Evolutionary conservation across 2,329 filamentous ascomycete genomes (phyloP).

Genomic region (Periconia macrospinosa): DNA sequence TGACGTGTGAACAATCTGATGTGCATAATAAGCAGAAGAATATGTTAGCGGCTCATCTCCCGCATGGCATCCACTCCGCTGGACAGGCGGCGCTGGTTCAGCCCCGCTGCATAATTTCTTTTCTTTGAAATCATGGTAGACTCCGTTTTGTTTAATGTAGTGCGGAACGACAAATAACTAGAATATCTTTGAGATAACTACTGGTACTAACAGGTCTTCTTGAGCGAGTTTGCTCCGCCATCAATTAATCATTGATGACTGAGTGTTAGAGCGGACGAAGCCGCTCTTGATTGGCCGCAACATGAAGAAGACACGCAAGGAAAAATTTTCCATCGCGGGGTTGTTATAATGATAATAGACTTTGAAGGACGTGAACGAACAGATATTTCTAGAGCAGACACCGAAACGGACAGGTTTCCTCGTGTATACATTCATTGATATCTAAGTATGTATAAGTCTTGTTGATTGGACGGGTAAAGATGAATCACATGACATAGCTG

Average conservation of each 20-base stretch:
- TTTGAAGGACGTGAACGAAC: not conserved
- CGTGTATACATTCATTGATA: too few relatives aligned
- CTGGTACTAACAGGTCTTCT: too few relatives aligned
- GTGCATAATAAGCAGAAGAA: not conserved
- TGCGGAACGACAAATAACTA: not conserved
- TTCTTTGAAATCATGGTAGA: not conserved
- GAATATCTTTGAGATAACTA: too few relatives aligned
- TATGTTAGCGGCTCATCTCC: not conserved
- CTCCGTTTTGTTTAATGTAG: not conserved
- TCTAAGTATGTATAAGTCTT: too few relatives aligned
- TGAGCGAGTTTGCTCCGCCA: too few relatives aligned
- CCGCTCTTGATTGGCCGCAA: not conserved
- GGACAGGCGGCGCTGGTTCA: not conserved
- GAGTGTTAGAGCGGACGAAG: not conserved
- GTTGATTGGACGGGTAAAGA: not conserved
- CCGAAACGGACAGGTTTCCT: too few relatives aligned
- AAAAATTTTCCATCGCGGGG: not conserved
- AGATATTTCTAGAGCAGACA: too few relatives aligned
- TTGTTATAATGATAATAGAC: not conserved
- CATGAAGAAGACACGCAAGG: not conserved
- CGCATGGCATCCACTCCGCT: not conserved
- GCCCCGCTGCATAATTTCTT: not conserved
- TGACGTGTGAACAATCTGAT: not conserved
- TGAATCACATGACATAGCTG: not conserved
- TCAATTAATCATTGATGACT: too few relatives aligned